These are phyloP conservation scores for Agapanthus africanus DNA, from an alignment of 106 monocot species.

Conservation along the genomic window DNA sequence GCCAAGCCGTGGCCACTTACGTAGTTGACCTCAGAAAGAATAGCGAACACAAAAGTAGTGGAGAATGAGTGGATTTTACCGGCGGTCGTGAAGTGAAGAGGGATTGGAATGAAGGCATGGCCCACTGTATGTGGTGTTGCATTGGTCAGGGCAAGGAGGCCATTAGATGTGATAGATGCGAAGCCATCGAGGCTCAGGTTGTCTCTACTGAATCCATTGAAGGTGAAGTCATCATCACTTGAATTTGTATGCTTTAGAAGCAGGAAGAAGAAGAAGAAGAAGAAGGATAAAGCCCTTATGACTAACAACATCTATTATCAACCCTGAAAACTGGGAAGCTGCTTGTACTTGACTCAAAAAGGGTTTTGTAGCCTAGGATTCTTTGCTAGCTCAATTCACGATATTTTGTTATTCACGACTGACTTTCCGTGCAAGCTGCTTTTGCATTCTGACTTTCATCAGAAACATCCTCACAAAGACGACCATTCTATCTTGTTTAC, in stretches of 20 bases:
- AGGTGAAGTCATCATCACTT: not conserved
- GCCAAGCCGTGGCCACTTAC: conserved; percentile 2
- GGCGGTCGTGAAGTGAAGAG: conserved; percentile 1
- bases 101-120: conserved; percentile 4
- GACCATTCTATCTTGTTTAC: too few species aligned
- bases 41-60: conserved; percentile 15
- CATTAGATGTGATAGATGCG: not conserved
- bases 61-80: conserved; percentile 9
- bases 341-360: too few species aligned
- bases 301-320: too few species aligned
- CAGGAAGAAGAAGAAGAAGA: not conserved
- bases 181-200: conserved; percentile 2
- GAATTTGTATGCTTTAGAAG: not conserved
- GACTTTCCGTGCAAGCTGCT: too few species aligned
- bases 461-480: too few species aligned
- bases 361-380: too few species aligned
- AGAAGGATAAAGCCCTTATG: too few species aligned
- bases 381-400: too few species aligned
- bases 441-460: too few species aligned
- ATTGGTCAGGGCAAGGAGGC: conserved; percentile 5
- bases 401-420: too few species aligned
- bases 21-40: not conserved
- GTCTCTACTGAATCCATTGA: conserved; percentile 3
- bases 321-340: too few species aligned
- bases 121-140: not conserved